phyloP scores from a whole-genome alignment of 345 rosid genomes.

The Erodium maritimum region DNA sequence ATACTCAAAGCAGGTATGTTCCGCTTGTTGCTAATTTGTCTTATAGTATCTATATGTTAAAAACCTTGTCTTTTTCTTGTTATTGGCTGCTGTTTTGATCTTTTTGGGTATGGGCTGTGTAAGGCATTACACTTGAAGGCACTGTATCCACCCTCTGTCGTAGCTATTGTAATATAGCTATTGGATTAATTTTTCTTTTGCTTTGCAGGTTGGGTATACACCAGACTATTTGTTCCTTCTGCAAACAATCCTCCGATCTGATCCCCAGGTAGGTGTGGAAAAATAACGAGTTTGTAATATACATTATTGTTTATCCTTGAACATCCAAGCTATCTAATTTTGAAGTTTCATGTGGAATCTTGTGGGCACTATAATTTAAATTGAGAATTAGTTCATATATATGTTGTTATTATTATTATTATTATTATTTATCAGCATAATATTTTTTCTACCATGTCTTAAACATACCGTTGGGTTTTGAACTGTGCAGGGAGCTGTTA shows the following conservation, averaged over 20 bases:
- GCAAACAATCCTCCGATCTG: slow-evolving; percentile 92
- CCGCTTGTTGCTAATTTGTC: too few relatives aligned
- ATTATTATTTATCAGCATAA: not conserved
- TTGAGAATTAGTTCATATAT: not conserved
- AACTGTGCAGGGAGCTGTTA: slow-evolving; percentile 69
- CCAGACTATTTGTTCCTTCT: slow-evolving; percentile 95
- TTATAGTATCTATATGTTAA: too few relatives aligned
- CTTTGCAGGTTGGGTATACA: slow-evolving; percentile 75
- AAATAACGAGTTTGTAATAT: not conserved
- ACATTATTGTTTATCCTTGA: not conserved
- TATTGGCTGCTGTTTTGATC: too few relatives aligned
- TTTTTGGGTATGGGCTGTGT: too few relatives aligned
- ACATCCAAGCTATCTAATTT: not conserved
- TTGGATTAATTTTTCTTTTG: not conserved
- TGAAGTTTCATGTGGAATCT: not conserved
- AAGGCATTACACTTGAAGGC: too few relatives aligned
- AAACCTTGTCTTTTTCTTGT: too few relatives aligned
- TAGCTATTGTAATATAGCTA: too few relatives aligned
- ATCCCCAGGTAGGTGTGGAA: slow-evolving; percentile 65
- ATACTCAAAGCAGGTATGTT: slow-evolving; percentile 79
- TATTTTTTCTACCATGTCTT: not conserved
- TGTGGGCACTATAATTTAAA: too few relatives aligned
- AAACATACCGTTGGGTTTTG: slow-evolving; percentile 9
- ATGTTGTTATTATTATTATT: not conserved
- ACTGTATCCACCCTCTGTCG: too few relatives aligned